phyloP scores from a whole-genome alignment of 306 rosid genomes.

The Cucumis melo region DNA sequence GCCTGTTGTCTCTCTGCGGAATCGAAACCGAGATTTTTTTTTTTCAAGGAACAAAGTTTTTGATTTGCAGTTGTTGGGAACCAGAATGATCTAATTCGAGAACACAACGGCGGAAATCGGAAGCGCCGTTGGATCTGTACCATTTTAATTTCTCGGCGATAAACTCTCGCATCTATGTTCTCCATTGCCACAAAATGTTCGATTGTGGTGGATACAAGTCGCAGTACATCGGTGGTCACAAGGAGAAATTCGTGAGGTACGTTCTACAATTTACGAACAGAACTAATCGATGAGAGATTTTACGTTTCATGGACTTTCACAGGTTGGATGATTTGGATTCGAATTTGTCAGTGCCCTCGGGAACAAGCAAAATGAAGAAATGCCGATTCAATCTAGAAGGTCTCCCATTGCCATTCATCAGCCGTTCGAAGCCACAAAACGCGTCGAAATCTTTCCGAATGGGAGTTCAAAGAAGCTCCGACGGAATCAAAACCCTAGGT shows the following conservation, averaged over 20 bases:
- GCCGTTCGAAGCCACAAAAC: conserved; percentile 20
- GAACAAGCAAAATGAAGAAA: conserved; percentile 39
- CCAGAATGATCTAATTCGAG: neutral
- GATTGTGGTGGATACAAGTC: conserved; percentile 29
- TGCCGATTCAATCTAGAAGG: conserved; percentile 31
- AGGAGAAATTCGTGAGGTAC: conserved; percentile 35
- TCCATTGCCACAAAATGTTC: conserved; percentile 22
- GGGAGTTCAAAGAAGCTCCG: conserved; percentile 35
- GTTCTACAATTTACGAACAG: neutral
- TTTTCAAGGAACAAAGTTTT: neutral
- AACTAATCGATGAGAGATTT: neutral
- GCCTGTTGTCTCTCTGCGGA: neutral
- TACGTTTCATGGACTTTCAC: neutral
- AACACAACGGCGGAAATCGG: neutral
- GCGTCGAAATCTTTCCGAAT: conserved; percentile 37
- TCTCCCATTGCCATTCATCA: conserved; percentile 14
- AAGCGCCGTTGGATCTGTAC: neutral
- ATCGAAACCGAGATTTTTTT: neutral
- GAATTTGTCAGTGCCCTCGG: conserved; percentile 21
- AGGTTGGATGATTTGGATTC: conserved; percentile 15
- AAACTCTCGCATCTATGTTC: conserved; percentile 13
- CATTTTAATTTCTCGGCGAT: neutral
- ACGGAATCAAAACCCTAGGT: conserved; percentile 62
- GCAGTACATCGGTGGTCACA: conserved; percentile 27
- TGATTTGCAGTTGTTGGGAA: neutral